Evolutionary conservation across 371 early-diverging fungal species (phyloP), one percentile per base, ranked within the genome.

Genomic region (Mucor velutinosus): DNA sequence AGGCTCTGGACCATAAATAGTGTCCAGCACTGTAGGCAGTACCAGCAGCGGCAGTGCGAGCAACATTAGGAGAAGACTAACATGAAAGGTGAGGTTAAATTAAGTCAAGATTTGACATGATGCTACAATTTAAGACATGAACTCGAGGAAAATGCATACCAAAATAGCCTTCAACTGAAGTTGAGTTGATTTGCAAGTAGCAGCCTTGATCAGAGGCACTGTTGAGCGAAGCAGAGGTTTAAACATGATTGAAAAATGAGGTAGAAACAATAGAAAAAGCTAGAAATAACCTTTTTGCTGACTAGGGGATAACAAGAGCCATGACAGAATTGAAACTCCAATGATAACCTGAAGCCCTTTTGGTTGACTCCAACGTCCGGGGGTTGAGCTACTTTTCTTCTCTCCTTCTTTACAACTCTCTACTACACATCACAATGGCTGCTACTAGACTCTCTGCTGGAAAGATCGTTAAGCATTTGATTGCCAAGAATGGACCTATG

Each of bases 401-500:
- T 39, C 17, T 37, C 37, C n/a, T 17, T 33, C 47, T 49, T 51
- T 55, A 49, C 23, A 30, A 63, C 23, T 4, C 12, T 21, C 5
- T 11, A n/a, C 37, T 14, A 45, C 12, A 17, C 19, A 59, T n/a
- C 25, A 61, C 19, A n/a, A 58, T 62, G 63, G 19, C 65, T 56
- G 39, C 60, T 15, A 30, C 62, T 32, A 41, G 12, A 17, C 49
- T 33, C 15, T 70, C 79, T 30, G 77, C 74, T 53, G 75, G 73
- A 43, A 76, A 73, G 47, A 64, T 80, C 41, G 55, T 80, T 29
- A 75, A 80, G 35, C 67, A 73, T 3, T 64, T 80, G 41, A n/a
- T 80, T 56, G 76, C 80, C 12, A 75, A 73, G 29, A 64, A 76
- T 58, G 80, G 80, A n/a, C 80, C 80, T 19, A 73, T 80, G 71